phyloP scores from a whole-genome alignment of 208 protist genomes.

The Acanthamoeba rhysodes region DNA sequence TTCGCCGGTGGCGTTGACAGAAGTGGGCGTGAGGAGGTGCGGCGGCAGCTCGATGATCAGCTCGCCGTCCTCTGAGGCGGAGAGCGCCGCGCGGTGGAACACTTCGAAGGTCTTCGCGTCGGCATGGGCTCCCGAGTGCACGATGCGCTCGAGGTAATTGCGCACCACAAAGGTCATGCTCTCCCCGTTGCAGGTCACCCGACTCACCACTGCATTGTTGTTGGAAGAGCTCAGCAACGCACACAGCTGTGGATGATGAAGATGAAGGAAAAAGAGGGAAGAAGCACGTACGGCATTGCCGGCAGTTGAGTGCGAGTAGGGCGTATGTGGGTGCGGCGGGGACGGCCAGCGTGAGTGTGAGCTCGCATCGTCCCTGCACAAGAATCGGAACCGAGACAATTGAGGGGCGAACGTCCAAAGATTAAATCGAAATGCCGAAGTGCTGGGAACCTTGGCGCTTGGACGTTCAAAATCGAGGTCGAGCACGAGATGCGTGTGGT shows the following conservation, averaged over 20 bases:
- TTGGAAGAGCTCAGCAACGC: neutral
- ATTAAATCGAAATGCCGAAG: neutral
- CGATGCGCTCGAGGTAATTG: slow-evolving; percentile 61
- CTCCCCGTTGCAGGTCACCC: neutral
- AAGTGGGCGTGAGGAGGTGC: slow-evolving; percentile 1
- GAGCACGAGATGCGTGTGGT: slow-evolving; percentile 35
- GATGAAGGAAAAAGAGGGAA: neutral
- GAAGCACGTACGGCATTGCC: slow-evolving; percentile 4
- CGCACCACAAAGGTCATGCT: neutral
- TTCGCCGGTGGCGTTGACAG: neutral
- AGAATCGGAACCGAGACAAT: neutral
- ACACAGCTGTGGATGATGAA: neutral
- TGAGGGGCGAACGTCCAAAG: neutral
- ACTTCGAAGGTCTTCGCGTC: slow-evolving; percentile 77
- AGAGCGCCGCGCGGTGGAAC: slow-evolving; percentile 73
- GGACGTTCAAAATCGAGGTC: neutral
- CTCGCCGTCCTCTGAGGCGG: slow-evolving; percentile 78
- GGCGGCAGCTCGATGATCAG: slow-evolving; percentile 79
- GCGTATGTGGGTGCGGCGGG: neutral
- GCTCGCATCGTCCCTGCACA: neutral
- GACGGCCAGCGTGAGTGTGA: slow-evolving; percentile 1
- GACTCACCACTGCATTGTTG: neutral
- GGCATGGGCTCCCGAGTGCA: slow-evolving; percentile 5
- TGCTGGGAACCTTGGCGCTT: neutral
- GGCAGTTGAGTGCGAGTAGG: slow-evolving; percentile 28